phyloP scores from a whole-genome alignment of 768 basidiomycete species.

The Lactifluus hygrophoroides region DNA sequence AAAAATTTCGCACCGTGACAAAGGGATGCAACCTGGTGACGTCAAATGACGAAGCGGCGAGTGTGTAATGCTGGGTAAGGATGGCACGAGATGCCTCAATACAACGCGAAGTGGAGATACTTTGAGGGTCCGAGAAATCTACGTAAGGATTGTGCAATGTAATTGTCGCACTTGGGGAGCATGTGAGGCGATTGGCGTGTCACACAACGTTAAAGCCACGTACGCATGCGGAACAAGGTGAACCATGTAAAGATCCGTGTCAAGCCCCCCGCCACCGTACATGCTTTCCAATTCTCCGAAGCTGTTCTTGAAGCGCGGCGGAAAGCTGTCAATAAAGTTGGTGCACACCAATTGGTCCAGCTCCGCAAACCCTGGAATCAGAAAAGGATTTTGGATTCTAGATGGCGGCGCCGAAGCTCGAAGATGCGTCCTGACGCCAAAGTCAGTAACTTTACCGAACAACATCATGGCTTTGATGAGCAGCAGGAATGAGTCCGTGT shows the following conservation, averaged over 20 bases:
- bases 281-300: constrained; percentile 51
- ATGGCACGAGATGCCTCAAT: constrained; percentile 68
- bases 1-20: constrained; percentile 49
- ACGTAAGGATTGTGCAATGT: constrained; percentile 82
- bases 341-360: constrained; percentile 60
- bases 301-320: constrained; percentile 56
- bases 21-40: constrained; percentile 75
- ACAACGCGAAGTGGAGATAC: constrained; percentile 63
- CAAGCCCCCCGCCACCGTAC: constrained; percentile 47
- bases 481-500: constrained; percentile 75
- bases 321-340: constrained; percentile 65
- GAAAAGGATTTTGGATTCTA: constrained; percentile 68
- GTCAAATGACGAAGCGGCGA: constrained; percentile 78
- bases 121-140: constrained; percentile 58
- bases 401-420: constrained; percentile 56
- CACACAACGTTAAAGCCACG: constrained; percentile 28
- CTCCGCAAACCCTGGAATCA: constrained; percentile 53
- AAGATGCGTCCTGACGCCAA: constrained; percentile 67
- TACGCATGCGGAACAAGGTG: constrained; percentile 83
- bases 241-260: constrained; percentile 83
- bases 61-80: constrained; percentile 62
- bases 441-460: constrained; percentile 80
- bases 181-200: constrained; percentile 8
- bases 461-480: constrained; percentile 80
- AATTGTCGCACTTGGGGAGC: constrained; percentile 61